Evolutionary conservation across 805 yeast genomes (phyloP), one percentile per base, ranked within the genome.

Genomic region (Wickerhamomyces hampshirensis): DNA sequence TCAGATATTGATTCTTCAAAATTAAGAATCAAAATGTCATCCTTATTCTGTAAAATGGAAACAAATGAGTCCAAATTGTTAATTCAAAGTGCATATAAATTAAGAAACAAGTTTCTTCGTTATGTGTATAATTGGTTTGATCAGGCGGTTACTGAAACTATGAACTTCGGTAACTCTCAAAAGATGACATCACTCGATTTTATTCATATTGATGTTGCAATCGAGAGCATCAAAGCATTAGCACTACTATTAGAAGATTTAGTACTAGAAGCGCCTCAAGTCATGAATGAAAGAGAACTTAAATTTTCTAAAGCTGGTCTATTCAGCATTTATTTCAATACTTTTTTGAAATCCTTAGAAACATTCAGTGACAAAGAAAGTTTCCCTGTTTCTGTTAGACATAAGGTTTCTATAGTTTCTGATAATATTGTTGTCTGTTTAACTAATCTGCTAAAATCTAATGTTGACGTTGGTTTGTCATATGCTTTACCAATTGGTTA

Each of bases 401-500:
- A 80, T 50, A 80, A 82, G 50, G 63, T 75, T 10, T 65, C 72
- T 17, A 57, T 63, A 7, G 66, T 86, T 21, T 70, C 77, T 14
- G 84, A 80, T 14, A 76, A 79, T 56, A 75, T 80, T 9, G 74
- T 85, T 36, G 62, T 66, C 16, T 77, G 84, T 15, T 64, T 86
- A 33, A 77, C 88, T 3, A 83, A 83, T 45, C 57, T 87, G 35
- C 65, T 87, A 31, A 78, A 75, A 47, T 71, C 85, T 4, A 87
- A 87, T 49, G 77, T 81, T 6, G 87, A 81, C 37, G 78, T 84
- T 17, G 95, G 95, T 6, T 62, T 87, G 48, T 77, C 76, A 35
- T 76, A 75, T 55, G 87, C 89, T 3, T 56, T 86, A 12, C 88
- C 93, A 0, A 69, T 86, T 54, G 93, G 94, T 0, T 84, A 78